Base-by-base conservation (phyloP, 2,329 filamentous ascomycete species). In the Calonectria crousiana region DNA sequence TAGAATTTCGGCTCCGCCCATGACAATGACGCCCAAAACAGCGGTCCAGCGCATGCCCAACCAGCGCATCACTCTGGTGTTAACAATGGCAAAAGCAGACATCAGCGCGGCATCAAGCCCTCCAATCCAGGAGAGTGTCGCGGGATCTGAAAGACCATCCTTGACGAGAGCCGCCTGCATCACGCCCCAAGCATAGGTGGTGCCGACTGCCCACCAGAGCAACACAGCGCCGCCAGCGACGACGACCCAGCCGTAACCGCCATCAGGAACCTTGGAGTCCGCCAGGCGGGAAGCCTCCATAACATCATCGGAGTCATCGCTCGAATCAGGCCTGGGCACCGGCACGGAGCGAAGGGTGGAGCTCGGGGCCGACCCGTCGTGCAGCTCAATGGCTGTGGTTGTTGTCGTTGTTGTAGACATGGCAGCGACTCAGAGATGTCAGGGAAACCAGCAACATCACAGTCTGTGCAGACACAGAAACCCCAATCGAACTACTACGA, bases 141-240 rank as follows among this genome's bases (percentile, higher is more conserved):
- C 88, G 0, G 90, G 85, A 0, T 86, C 85, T 0, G 86, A 86
- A 1, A 91, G 82, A 0, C 85, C 84, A 13, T 87, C 82, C 41
- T 88, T 82, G 4, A 92, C 87, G 1, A 93, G 85, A 0, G 88
- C 90, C 5, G 86, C 86, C 81, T 93, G 91, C 60, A 92, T 83
- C 0, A 93, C 87, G 30, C 91, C 92, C 90, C 91, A 93, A 75
- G 86, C 87, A 78, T 91, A 91, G 10, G 86, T 86, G 0, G 87
- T 89, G 66, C 90, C 91, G 64, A 89, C 87, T 67, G 88, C 86
- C 90, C 89, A 91, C 84, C 90, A 92, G 2, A 88, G 86, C 14
- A 91, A 78, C 1, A 90, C 78, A 3, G 87, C 86, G 76, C 88
- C 90, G 38, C 84, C 85, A 4, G 82, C 82, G 30, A 92, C 88